Percentiles rank a stretch among this genome's conserved stretches.
These are phyloP conservation scores for Chlorella sp. DNA, from an alignment of 139 green algal genomes.

Conservation along the genomic window DNA sequence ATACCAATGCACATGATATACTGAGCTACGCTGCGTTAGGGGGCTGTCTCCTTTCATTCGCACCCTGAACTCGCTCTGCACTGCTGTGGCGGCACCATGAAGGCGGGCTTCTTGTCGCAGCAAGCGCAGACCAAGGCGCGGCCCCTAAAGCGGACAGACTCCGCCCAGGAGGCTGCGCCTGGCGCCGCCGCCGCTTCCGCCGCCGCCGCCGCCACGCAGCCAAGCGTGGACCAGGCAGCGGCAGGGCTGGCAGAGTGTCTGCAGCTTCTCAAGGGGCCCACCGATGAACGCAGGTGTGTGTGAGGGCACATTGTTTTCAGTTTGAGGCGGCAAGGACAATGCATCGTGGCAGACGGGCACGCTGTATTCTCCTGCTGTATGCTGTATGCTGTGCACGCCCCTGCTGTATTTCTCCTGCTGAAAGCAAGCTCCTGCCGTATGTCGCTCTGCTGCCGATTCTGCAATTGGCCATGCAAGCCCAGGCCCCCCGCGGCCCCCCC, in stretches of 20 bases:
- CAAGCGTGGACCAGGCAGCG: neutral
- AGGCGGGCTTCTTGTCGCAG: neutral
- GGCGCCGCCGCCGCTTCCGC: neutral
- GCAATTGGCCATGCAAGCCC: no score
- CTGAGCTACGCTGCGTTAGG: neutral
- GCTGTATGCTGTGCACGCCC: no score
- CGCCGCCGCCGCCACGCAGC: neutral
- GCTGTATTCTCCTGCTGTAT: no score
- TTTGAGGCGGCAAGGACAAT: no score
- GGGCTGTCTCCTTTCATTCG: neutral
- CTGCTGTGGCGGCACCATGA: neutral
- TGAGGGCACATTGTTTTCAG: no score
- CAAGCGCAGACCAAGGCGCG: neutral
- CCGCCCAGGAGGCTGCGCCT: neutral
- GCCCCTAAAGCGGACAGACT: neutral
- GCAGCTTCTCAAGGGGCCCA: conserved; percentile 36
- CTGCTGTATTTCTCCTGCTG: no score
- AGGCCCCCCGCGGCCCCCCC: neutral
- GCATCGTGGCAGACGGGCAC: no score
- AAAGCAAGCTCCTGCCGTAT: neutral
- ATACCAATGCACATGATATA: neutral
- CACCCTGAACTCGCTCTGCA: neutral
- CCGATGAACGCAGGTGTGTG: conserved; percentile 38
- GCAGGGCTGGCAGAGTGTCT: conserved; percentile 24
- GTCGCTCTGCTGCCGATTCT: neutral